phyloP scores from a whole-genome alignment of 371 early-diverging fungal species.

The Dipsacomyces acuminosporus region DNA sequence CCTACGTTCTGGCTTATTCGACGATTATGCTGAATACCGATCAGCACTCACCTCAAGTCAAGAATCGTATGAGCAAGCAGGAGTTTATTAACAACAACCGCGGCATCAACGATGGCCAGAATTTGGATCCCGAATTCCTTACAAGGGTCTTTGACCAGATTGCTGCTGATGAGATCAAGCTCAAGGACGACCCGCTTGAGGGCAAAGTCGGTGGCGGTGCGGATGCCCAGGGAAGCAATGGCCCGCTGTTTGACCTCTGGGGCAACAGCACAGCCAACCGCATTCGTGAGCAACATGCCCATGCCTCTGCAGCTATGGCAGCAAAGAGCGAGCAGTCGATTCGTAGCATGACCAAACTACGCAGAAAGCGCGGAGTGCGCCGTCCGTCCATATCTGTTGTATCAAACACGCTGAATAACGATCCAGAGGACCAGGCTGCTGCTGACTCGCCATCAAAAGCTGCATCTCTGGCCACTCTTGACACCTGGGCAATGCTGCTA shows the following conservation, averaged over 20 bases:
- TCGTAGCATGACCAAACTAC: slow-evolving; percentile 39
- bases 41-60: slow-evolving; percentile 87
- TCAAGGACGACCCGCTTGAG: slow-evolving; percentile 76
- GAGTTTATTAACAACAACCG: slow-evolving; percentile 96
- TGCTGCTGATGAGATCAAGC: slow-evolving; percentile 76
- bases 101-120: slow-evolving; percentile 83
- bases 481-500: slow-evolving; percentile 32
- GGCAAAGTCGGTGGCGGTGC: slow-evolving; percentile 17
- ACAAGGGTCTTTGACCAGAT: slow-evolving; percentile 80
- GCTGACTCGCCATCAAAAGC: slow-evolving; percentile 1
- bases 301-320: slow-evolving; percentile 47
- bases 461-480: slow-evolving; percentile 16
- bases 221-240: background rate
- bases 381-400: slow-evolving; percentile 5
- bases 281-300: slow-evolving; percentile 43
- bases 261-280: slow-evolving; percentile 35
- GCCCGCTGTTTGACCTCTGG: slow-evolving; percentile 43
- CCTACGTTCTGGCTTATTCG: slow-evolving; percentile 91
- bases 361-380: slow-evolving; percentile 16
- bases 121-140: slow-evolving; percentile 66
- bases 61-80: slow-evolving; percentile 82
- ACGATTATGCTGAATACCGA: slow-evolving; percentile 96
- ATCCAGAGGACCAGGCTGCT: background rate
- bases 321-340: slow-evolving; percentile 50
- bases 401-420: slow-evolving; percentile 4